Conservation (phyloP, 2,329 filamentous ascomycete genomes). For the Endocalyx cinctus region DNA sequence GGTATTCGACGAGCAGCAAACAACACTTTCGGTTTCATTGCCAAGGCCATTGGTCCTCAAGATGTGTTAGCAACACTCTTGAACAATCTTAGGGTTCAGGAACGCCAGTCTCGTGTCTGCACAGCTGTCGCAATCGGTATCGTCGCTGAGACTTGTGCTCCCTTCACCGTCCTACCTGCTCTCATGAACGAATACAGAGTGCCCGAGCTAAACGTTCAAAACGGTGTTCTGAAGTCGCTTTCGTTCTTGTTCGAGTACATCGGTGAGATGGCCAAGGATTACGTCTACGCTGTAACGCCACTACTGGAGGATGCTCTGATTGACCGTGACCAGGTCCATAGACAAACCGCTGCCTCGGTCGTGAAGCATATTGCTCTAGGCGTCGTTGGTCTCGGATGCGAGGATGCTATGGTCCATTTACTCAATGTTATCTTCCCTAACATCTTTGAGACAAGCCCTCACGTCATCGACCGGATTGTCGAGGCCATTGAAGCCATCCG, state of each 20-base stretch:
- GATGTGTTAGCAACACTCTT: conserved; percentile 93
- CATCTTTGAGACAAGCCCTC: conserved; percentile 93
- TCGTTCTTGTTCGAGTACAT: conserved; percentile 99
- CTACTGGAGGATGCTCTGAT: conserved; percentile 95
- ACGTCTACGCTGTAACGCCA: conserved; percentile 96
- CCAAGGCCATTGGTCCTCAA: conserved; percentile 96
- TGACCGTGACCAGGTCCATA: conserved; percentile 95
- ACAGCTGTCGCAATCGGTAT: conserved; percentile 98
- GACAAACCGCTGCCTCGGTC: conserved; percentile 91
- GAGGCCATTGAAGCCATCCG: conserved; percentile 96
- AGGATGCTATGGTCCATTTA: conserved; percentile 97
- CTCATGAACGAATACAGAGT: conserved; percentile 99
- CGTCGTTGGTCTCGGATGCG: conserved; percentile 94
- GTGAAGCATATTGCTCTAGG: conserved; percentile 98
- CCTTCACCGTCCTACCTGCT: conserved; percentile 96
- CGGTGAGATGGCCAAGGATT: conserved; percentile 99
- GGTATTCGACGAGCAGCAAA: conserved; percentile 96
- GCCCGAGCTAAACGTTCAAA: conserved; percentile 96
- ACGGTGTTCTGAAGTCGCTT: conserved; percentile 93
- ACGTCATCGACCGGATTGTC: conserved; percentile 97
- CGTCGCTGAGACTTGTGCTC: conserved; percentile 95
- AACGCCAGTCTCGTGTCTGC: conserved; percentile 96
- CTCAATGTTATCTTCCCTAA: conserved; percentile 96
- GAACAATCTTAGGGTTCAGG: conserved; percentile 94
- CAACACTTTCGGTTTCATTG: conserved; percentile 99